A percentile compares a stretch with the other conserved stretches of the same genome.
Evolutionary conservation across 306 rosid genomes (phyloP).

Genomic region (Trifolium dubium): DNA sequence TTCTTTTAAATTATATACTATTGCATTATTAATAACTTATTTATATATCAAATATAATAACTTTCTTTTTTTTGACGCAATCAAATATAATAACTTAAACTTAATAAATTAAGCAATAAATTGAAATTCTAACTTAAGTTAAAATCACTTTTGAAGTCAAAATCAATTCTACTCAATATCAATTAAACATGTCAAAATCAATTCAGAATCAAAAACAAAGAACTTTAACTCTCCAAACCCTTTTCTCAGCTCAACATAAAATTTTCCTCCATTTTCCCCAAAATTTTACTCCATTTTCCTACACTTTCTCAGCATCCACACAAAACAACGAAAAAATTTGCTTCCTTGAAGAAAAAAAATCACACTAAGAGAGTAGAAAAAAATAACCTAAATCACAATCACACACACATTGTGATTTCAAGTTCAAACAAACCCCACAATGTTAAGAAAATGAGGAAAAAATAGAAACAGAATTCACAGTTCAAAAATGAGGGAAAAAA

Average conservation of each 20-base stretch:
- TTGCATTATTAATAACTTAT: not conserved
- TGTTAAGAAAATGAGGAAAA: not conserved
- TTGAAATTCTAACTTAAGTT: not conserved
- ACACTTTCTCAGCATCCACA: slow-evolving; percentile 9
- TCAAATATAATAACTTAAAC: too few species aligned
- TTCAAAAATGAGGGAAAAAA: not conserved
- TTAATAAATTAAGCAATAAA: not conserved
- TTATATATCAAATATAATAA: not conserved
- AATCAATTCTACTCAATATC: too few species aligned
- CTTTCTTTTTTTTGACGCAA: too few species aligned
- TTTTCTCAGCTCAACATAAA: not conserved
- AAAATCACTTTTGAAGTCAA: too few species aligned
- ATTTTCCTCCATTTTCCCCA: too few species aligned
- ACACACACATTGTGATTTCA: slow-evolving; percentile 2
- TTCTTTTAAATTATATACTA: not conserved
- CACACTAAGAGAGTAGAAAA: not conserved
- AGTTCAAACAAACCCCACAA: slow-evolving; percentile 15
- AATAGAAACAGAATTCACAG: not conserved
- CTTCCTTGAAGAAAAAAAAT: not conserved
- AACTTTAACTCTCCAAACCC: not conserved
- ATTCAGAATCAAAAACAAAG: not conserved
- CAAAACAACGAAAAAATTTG: not conserved
- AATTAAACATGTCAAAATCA: too few species aligned
- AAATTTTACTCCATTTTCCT: not conserved
- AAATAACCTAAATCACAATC: not conserved